phyloP scores from a whole-genome alignment of 2,329 filamentous ascomycete genomes.

The Boeremia lycopersici region DNA sequence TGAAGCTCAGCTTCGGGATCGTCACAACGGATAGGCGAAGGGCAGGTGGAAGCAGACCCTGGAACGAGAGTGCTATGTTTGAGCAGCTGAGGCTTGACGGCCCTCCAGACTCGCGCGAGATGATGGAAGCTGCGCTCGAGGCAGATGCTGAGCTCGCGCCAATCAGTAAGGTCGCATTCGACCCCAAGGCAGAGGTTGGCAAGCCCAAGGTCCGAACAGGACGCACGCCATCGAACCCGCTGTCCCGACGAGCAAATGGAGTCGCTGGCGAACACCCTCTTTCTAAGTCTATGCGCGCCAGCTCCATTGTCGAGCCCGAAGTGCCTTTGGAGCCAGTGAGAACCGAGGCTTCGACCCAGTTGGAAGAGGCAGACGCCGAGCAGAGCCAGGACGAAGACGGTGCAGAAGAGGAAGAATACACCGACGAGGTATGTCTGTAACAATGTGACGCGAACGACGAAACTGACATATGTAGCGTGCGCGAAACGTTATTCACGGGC shows the following conservation, averaged over 20 bases:
- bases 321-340: constrained; percentile 35
- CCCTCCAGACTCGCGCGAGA: constrained; percentile 46
- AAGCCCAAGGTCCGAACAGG: constrained; percentile 34
- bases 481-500: constrained; percentile 87
- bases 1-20: constrained; percentile 98
- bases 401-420: constrained; percentile 56
- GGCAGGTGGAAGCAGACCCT: constrained; percentile 57
- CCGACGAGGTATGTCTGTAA: constrained; percentile 63
- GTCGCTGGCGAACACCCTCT: constrained; percentile 37
- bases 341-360: constrained; percentile 25
- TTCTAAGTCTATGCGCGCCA: constrained; percentile 44
- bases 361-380: constrained; percentile 23
- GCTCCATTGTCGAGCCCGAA: constrained; percentile 43
- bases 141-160: constrained; percentile 45
- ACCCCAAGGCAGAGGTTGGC: constrained; percentile 32
- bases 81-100: constrained; percentile 52
- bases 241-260: constrained; percentile 40
- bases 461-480: constrained; percentile 60
- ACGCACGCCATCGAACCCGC: constrained; percentile 34
- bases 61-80: constrained; percentile 80
- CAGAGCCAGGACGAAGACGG: constrained; percentile 24
- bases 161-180: constrained; percentile 30
- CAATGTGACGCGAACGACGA: neutral
- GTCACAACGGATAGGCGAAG: constrained; percentile 76
- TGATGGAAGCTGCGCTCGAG: constrained; percentile 40